phyloP scores from a whole-genome alignment of 2,329 filamentous ascomycete genomes.

The Sporothrix globosa region DNA sequence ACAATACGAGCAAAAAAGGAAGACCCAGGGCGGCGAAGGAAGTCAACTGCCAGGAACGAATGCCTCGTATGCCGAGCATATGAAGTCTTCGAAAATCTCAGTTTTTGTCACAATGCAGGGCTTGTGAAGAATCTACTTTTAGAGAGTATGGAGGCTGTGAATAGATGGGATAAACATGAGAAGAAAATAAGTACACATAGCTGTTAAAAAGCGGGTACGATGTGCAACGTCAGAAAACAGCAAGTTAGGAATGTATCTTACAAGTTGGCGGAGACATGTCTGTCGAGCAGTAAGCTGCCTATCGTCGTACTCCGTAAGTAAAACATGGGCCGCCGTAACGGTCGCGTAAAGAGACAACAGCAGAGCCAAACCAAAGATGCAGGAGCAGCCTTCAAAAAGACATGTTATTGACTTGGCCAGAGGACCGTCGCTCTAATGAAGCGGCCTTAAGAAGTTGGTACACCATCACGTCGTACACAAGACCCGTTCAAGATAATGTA shows the following conservation, averaged over 20 bases:
- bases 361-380: background rate
- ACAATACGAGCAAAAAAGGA: slow-evolving; percentile 6
- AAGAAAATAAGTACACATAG: too few species aligned
- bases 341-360: background rate
- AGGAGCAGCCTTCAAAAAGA: background rate
- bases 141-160: too few species aligned
- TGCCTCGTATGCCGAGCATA: too few species aligned
- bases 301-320: background rate
- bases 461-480: background rate
- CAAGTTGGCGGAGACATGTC: background rate
- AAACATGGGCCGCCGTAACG: background rate
- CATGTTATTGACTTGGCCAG: background rate
- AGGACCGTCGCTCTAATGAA: background rate
- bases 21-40: background rate
- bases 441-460: background rate
- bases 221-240: background rate
- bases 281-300: background rate
- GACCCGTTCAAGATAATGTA: background rate
- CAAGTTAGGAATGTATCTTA: background rate
- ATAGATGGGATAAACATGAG: too few species aligned
- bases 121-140: too few species aligned
- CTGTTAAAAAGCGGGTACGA: background rate
- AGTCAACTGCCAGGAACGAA: background rate
- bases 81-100: too few species aligned
- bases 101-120: background rate